These are phyloP conservation scores for Albugo laibachii DNA, from an alignment of 352 stramenopile genomes.

Conservation along the genomic window DNA sequence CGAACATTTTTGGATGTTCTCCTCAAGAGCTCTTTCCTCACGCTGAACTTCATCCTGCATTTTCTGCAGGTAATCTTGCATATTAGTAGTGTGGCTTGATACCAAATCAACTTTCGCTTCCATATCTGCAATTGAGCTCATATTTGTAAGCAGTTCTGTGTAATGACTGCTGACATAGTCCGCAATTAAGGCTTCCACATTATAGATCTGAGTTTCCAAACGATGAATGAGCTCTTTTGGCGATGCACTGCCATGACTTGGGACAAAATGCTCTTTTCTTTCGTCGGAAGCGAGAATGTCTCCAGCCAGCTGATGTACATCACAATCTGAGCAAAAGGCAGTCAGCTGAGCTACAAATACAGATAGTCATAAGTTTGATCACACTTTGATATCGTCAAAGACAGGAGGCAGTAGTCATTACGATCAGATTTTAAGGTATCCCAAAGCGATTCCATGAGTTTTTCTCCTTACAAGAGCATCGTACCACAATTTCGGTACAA, in stretches of 20 bases:
- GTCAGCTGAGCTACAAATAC: conserved; percentile 31
- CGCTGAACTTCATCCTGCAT: conserved; percentile 30
- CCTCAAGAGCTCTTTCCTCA: conserved; percentile 32
- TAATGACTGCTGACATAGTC: conserved; percentile 64
- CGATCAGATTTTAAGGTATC: too few species aligned
- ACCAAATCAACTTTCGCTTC: conserved; percentile 20
- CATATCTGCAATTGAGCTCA: conserved; percentile 60
- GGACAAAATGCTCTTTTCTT: too few species aligned
- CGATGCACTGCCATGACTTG: too few species aligned
- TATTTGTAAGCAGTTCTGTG: conserved; percentile 36
- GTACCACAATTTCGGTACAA: too few species aligned
- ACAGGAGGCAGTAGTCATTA: too few species aligned
- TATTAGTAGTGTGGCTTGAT: too few species aligned
- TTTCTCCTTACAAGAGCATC: too few species aligned
- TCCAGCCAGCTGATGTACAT: too few species aligned
- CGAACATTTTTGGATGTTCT: conserved; percentile 48
- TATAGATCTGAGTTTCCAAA: conserved; percentile 33
- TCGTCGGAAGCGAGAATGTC: too few species aligned
- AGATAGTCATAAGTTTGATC: too few species aligned
- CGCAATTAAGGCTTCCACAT: conserved; percentile 61
- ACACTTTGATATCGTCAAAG: too few species aligned
- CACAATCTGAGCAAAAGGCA: conserved; percentile 19
- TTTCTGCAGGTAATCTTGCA: conserved; percentile 12
- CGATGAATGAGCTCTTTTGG: conserved; percentile 46
- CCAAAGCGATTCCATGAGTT: too few species aligned